A percentile compares a stretch with the other conserved stretches of the same genome.
phyloP scores from a whole-genome alignment of 345 rosid species.

The Linum tenue region DNA sequence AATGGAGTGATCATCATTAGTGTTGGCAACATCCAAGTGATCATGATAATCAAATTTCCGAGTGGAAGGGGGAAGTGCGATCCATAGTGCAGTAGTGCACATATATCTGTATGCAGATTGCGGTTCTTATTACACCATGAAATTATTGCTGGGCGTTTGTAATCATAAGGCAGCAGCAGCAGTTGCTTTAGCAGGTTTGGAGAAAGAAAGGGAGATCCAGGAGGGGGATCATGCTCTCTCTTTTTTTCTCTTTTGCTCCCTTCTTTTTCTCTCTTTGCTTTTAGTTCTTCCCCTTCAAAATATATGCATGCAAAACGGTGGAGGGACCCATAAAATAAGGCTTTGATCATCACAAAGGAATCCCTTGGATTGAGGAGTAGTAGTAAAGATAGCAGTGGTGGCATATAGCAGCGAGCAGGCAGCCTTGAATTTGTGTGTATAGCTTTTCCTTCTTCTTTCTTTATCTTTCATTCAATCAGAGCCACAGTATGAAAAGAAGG shows the following conservation, averaged over 20 bases:
- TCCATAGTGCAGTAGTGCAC: too few relatives aligned
- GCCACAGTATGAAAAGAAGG: background rate
- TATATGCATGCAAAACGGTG: constrained; percentile 58
- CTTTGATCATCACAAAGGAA: constrained; percentile 33
- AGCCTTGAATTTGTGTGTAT: constrained; percentile 24
- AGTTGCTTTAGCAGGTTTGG: constrained; percentile 17
- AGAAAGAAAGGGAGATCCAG: constrained; percentile 29
- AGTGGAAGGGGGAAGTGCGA: background rate
- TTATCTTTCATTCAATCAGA: background rate
- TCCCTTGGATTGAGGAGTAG: constrained; percentile 65
- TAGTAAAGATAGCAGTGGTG: background rate
- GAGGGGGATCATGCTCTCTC: background rate
- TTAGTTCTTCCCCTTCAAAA: constrained; percentile 7
- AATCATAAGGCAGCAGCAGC: constrained; percentile 3
- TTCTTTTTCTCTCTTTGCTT: too few relatives aligned
- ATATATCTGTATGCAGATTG: background rate
- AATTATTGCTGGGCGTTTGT: background rate
- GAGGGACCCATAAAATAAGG: constrained; percentile 38
- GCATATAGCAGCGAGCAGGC: background rate
- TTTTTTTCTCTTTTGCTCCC: background rate
- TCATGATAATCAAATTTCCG: too few relatives aligned
- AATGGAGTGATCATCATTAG: too few relatives aligned
- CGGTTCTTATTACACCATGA: background rate
- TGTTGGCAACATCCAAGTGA: too few relatives aligned
- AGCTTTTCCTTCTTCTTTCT: background rate